Evolutionary conservation across 2,329 filamentous ascomycete species (phyloP), one percentile per base, ranked within the genome.

Genomic region (Tolypocladium ophioglossoides): DNA sequence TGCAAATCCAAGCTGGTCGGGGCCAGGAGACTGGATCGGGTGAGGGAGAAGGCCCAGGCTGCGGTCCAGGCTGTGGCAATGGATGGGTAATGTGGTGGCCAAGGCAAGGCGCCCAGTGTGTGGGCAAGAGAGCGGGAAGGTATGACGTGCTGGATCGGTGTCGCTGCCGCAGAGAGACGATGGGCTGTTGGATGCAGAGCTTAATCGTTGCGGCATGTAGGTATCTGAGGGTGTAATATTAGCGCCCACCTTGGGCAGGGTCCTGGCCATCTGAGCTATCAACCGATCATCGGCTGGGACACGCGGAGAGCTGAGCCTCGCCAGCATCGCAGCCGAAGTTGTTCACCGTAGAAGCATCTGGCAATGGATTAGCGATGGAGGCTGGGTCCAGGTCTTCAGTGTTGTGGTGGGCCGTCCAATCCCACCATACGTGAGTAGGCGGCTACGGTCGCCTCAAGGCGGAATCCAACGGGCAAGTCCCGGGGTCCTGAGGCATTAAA

Each of bases 1-100:
- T 75, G 80, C 5, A 87, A 84, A 66, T 86, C 85, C 3, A 66
- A 80, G 62, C 69, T 83, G 58, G 67, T 78, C 46, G 70, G 72
- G 16, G 70, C 72, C 7, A 78, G 76, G 58, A 72, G 68, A 56
- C 62, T 85, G 39, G 63, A 68, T 10, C 53, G 60, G 16, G 63
- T 70, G 38, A 60, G 63, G n/a, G 60, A 64, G n/a, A 70, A 68
- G 59, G 70, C 62, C 27, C 68, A 68, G 56, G 57, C 56, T 20
- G 59, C 59, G 5, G 63, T 72, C 3, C 62, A 64, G 24, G 57
- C 55, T 32, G 56, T 59, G 48, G 58, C 53, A 16, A 5, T 30
- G 11, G 56, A 30, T 44, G 32, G 16, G 14, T 18, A 38, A 32
- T 9, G 30, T 14, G 52, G 16, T 39, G 40, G 40, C 35, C n/a